Conservation (phyloP, 2,329 filamentous ascomycete species). For the Penicillium brevicompactum region DNA sequence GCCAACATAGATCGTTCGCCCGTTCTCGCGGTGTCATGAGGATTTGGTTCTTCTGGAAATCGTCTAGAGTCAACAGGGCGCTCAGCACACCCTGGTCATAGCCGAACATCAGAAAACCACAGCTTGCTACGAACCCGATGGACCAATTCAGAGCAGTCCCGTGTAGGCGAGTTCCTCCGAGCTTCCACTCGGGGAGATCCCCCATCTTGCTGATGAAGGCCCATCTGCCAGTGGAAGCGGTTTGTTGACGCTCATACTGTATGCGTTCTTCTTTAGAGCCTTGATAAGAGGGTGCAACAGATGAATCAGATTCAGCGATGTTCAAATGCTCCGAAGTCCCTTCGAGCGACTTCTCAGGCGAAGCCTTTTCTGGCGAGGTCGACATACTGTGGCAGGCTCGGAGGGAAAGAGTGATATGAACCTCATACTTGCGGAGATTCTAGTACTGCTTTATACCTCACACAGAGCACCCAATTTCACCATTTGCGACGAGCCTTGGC, state of each 20-base stretch:
- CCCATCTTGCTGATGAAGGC: conserved; percentile 1
- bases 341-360: neutral
- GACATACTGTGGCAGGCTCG: neutral
- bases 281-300: neutral
- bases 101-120: conserved; percentile 19
- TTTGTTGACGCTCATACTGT: neutral
- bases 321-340: neutral
- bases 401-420: neutral
- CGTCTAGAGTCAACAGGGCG: conserved; percentile 65
- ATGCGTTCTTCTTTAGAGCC: neutral
- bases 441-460: neutral
- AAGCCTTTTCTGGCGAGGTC: neutral
- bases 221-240: neutral
- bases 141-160: conserved; percentile 1
- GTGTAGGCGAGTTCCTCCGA: neutral
- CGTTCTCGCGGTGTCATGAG: conserved; percentile 3
- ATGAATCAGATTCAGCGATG: neutral
- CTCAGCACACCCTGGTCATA: conserved; percentile 64
- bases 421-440: neutral
- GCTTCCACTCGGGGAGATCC: conserved; percentile 3
- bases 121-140: conserved; percentile 7
- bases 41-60: conserved; percentile 55
- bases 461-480: neutral
- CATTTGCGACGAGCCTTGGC: neutral
- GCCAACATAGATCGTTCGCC: neutral